A percentile compares a stretch with the other conserved stretches of the same genome.
Evolutionary conservation across 2,329 filamentous ascomycete genomes (phyloP).

Genomic region (Tolypocladium guangdongense): DNA sequence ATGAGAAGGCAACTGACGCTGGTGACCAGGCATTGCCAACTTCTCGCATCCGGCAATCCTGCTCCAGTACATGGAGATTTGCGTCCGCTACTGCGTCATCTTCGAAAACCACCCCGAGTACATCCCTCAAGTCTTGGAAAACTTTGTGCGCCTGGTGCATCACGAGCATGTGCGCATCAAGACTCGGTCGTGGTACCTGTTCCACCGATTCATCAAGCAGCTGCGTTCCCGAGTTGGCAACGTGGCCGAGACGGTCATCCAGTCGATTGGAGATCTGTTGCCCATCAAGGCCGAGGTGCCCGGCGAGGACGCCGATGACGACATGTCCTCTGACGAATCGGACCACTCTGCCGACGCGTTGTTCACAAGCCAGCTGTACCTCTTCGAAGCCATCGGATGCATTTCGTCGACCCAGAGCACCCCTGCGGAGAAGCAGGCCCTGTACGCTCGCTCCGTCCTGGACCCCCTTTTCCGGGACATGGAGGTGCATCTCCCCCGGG

Average conservation of each 20-base stretch:
- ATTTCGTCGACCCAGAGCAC: constrained; percentile 75
- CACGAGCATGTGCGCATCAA: constrained; percentile 80
- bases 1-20: background rate
- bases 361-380: constrained; percentile 82
- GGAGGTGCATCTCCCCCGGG: constrained; percentile 64
- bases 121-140: constrained; percentile 79
- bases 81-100: constrained; percentile 84
- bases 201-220: constrained; percentile 85
- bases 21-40: constrained; percentile 57
- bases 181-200: constrained; percentile 91
- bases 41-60: constrained; percentile 87
- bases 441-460: constrained; percentile 81
- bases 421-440: constrained; percentile 71
- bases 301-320: constrained; percentile 66
- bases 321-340: constrained; percentile 90
- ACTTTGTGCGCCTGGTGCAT: constrained; percentile 83
- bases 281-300: constrained; percentile 85
- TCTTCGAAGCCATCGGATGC: constrained; percentile 90
- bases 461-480: constrained; percentile 85
- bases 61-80: constrained; percentile 97
- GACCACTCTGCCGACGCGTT: constrained; percentile 83
- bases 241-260: constrained; percentile 82
- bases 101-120: constrained; percentile 76
- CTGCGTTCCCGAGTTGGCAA: constrained; percentile 75
- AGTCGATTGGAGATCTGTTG: constrained; percentile 78